Conservation (phyloP, 345 rosid genomes). For the Reutealis trisperma region DNA sequence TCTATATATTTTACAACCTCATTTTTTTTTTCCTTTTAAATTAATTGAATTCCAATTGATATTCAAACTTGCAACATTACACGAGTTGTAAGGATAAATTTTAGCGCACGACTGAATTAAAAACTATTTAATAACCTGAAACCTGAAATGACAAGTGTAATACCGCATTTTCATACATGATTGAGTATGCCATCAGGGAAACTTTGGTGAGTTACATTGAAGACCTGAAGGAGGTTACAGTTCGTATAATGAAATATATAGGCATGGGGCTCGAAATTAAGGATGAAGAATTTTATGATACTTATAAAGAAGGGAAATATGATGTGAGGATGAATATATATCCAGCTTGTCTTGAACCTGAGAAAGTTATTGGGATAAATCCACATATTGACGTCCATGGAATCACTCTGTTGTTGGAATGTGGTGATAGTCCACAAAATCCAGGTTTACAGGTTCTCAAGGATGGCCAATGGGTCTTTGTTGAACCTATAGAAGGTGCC, state of each 20-base stretch:
- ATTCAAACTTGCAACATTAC: no score
- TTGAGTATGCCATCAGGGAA: background rate
- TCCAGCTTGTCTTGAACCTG: slow-evolving; percentile 26
- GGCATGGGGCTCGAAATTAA: background rate
- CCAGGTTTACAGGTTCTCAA: slow-evolving; percentile 25
- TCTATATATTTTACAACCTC: no score
- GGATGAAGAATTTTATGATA: background rate
- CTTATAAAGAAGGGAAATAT: background rate
- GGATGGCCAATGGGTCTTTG: slow-evolving; percentile 22
- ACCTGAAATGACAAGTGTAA: no score
- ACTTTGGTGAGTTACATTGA: background rate
- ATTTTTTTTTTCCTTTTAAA: no score
- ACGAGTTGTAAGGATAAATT: no score
- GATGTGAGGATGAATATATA: slow-evolving; percentile 22
- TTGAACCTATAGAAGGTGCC: slow-evolving; percentile 19
- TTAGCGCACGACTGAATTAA: no score
- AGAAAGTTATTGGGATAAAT: background rate
- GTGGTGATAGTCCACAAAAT: slow-evolving; percentile 8
- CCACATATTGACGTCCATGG: slow-evolving; percentile 29
- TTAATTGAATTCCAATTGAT: no score
- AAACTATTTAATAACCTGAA: no score
- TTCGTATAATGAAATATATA: background rate
- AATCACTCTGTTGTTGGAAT: slow-evolving; percentile 24
- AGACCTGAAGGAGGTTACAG: background rate
- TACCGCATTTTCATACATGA: no score